phyloP scores from a whole-genome alignment of 2,329 filamentous ascomycete species.

The Cadophora sp. region DNA sequence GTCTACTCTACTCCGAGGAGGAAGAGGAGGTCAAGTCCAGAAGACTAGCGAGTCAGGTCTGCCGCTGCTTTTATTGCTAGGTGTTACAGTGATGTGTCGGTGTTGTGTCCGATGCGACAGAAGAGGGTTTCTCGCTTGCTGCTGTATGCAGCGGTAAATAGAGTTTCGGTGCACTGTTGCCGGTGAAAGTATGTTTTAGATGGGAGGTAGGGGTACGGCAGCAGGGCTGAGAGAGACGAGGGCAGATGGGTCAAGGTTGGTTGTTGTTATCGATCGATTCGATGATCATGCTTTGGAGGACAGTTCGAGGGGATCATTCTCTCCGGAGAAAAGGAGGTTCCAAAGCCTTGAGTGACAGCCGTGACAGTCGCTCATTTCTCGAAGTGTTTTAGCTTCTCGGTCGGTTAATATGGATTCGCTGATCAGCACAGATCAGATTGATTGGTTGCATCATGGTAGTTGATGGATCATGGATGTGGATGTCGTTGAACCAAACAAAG shows the following conservation, averaged over 20 bases:
- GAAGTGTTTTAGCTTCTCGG: background rate
- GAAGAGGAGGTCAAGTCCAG: background rate
- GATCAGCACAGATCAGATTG: background rate
- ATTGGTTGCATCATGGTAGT: background rate
- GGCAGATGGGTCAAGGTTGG: background rate
- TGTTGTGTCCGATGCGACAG: background rate
- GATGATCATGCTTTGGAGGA: background rate
- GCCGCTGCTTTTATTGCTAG: slow-evolving; percentile 3
- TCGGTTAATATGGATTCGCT: background rate
- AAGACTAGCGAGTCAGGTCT: slow-evolving; percentile 11
- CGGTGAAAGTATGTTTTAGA: slow-evolving; percentile 7
- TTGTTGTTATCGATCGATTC: background rate
- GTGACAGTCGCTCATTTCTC: background rate
- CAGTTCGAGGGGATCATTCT: background rate
- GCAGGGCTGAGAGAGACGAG: slow-evolving; percentile 8
- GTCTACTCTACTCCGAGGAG: background rate
- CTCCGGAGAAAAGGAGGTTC: background rate
- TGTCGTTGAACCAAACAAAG: background rate
- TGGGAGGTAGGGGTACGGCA: background rate
- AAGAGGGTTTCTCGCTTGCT: background rate
- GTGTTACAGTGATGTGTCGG: background rate
- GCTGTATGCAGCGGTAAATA: background rate
- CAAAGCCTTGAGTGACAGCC: slow-evolving; percentile 1
- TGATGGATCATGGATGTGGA: background rate
- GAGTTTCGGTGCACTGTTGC: slow-evolving; percentile 14